These are phyloP conservation scores for Triangularia verruculosa DNA, from an alignment of 2,329 filamentous ascomycete genomes.

Conservation along the genomic window DNA sequence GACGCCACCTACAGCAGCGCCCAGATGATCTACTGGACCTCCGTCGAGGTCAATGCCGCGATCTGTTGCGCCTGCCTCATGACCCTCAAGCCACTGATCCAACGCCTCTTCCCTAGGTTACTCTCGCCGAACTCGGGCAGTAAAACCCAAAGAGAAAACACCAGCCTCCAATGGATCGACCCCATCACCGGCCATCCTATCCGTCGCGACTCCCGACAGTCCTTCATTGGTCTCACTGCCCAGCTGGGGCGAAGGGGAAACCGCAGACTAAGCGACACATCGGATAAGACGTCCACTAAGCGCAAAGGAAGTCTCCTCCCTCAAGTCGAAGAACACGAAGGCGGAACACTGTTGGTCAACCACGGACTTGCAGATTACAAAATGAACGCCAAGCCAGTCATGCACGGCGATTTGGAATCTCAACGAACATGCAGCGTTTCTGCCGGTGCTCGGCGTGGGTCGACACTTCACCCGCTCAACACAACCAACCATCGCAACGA, in stretches of 20 bases:
- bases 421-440: conserved; percentile 16
- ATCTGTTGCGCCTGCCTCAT: conserved; percentile 38
- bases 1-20: conserved; percentile 33
- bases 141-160: conserved; percentile 3
- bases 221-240: background rate
- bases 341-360: background rate
- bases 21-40: conserved; percentile 36
- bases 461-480: background rate
- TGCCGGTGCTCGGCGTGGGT: background rate
- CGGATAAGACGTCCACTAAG: background rate
- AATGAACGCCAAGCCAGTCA: conserved; percentile 4
- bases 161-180: conserved; percentile 7
- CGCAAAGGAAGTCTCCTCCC: conserved; percentile 7
- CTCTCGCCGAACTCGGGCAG: conserved; percentile 15
- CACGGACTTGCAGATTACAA: conserved; percentile 4
- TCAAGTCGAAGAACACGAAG: conserved; percentile 10
- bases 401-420: conserved; percentile 18
- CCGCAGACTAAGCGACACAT: background rate
- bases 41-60: conserved; percentile 36
- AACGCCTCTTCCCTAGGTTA: conserved; percentile 30
- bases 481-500: background rate
- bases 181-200: background rate
- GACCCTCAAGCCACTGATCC: conserved; percentile 39
- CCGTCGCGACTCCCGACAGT: conserved; percentile 10
- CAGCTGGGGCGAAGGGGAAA: background rate